Percentiles rank a stretch among this genome's conserved stretches.
phyloP scores from a whole-genome alignment of 2,329 filamentous ascomycete species.

The Colletotrichum godetiae region DNA sequence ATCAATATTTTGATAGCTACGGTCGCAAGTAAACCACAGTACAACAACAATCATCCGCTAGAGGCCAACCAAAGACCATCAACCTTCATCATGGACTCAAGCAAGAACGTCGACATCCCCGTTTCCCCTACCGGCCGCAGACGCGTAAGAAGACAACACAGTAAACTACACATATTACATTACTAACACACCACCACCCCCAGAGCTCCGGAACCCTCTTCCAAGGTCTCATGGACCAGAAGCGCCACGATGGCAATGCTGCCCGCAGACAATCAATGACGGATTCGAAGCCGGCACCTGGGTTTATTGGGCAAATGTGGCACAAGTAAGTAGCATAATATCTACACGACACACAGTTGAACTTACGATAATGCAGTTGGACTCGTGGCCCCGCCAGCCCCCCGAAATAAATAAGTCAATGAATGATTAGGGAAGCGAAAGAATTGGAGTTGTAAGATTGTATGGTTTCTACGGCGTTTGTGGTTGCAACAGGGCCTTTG shows the following conservation, averaged over 20 bases:
- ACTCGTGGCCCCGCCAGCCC: constrained; percentile 43
- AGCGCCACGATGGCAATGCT: constrained; percentile 56
- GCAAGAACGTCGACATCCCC: constrained; percentile 26
- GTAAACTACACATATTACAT: rapidly evolving
- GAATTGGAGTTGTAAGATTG: neutral
- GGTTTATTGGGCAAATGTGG: constrained; percentile 67
- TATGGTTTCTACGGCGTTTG: neutral
- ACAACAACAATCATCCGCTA: neutral
- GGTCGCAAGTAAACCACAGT: too few species aligned
- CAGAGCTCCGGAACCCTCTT: constrained; percentile 63
- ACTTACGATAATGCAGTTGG: constrained; percentile 40
- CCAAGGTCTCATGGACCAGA: constrained; percentile 62
- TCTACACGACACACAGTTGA: too few species aligned
- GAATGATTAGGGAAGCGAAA: too few species aligned
- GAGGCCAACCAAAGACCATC: neutral
- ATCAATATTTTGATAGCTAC: neutral
- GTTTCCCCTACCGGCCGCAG: constrained; percentile 24
- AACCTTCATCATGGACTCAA: constrained; percentile 26
- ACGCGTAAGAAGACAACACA: constrained; percentile 12
- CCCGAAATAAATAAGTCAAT: constrained; percentile 45
- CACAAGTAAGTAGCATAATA: constrained; percentile 57
- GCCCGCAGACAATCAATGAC: constrained; percentile 66
- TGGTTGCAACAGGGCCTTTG: neutral
- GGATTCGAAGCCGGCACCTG: constrained; percentile 62
- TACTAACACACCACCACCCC: constrained; percentile 6